Evolutionary conservation across 164 flowering plant species (phyloP), one percentile per base, ranked within the genome.

Genomic region (Vitis rotundifolia): DNA sequence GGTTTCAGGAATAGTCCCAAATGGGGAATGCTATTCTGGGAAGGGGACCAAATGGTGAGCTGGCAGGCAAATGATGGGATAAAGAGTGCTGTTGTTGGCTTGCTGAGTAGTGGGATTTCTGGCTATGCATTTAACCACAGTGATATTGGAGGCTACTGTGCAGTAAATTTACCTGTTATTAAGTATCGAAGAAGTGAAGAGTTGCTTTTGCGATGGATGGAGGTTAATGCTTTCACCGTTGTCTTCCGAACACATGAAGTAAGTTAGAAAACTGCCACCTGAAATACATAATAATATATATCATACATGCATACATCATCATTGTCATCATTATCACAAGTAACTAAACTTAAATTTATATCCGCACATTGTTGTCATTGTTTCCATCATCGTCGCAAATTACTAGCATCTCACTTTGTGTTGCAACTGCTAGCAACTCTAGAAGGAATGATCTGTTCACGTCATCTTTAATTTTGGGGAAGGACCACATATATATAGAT

Each of bases 11-110:
- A 83, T 31, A 92, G 91, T 67, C 97, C 97, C 3, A 90, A 78
- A 72, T 90, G 95, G 95, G 92, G 84, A 57, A 85, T 83, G 88
- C 76, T 92, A 54, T 92, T 92, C 70, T 90, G 97, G 97, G 95
- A 90, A 83, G 97, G 95, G 15, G 97, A 92, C 70, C 97, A 92
- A 77, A 92, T 92, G 97, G 95, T 92, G 47, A 92, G 97, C 66
- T 90, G 95, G 97, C 95, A 92, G 64, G 73, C 82, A 7, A 85
- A 92, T 78, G 97, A 92, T 73, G 97, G 97, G 51, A 88, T 92
- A 66, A 92, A 92, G 83, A 92, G 97, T 77, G 80, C 95, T 11
- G 97, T 92, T 10, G 81, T 85, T 53, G 97, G 95, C 22, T 82
- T 92, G 73, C 83, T 92, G n/a, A 90, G 93, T 79, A 78, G 95